A percentile compares a stretch with the other conserved stretches of the same genome.
Evolutionary conservation across 2,329 filamentous ascomycete genomes (phyloP).

Genomic region (Diaporthe sp.): DNA sequence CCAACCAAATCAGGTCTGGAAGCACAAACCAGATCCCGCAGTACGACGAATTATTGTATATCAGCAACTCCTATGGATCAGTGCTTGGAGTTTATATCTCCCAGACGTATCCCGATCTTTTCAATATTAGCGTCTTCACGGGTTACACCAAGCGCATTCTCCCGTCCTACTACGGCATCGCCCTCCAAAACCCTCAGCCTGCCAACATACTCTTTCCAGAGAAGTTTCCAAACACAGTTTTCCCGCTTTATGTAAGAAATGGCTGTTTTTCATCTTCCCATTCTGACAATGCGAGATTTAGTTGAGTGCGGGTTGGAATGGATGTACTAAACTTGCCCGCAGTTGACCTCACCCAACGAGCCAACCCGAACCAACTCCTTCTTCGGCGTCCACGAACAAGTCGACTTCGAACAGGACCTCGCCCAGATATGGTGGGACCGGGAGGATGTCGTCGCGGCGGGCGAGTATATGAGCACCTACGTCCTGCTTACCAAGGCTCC

Average conservation of each 20-base stretch:
- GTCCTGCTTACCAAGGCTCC: neutral
- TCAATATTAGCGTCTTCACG: neutral
- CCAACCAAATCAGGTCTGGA: neutral
- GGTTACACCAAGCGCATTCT: neutral
- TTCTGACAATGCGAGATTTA: neutral
- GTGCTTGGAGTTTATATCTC: neutral
- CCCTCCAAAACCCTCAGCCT: neutral
- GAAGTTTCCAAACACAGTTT: neutral
- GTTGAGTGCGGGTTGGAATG: neutral
- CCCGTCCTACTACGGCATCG: neutral
- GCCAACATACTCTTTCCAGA: neutral
- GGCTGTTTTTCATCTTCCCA: neutral
- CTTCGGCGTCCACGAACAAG: neutral
- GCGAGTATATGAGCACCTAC: neutral
- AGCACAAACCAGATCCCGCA: neutral
- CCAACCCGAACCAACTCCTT: neutral
- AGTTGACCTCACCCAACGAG: neutral
- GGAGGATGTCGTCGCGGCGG: neutral
- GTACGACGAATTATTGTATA: neutral
- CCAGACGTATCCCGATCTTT: neutral
- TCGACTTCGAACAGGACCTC: neutral
- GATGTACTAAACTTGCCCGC: neutral
- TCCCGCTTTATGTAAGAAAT: neutral
- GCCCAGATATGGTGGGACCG: slow-evolving; percentile 3
- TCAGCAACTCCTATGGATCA: neutral